Conservation (phyloP, 352 stramenopile species). For the Peronospora farinosa region DNA sequence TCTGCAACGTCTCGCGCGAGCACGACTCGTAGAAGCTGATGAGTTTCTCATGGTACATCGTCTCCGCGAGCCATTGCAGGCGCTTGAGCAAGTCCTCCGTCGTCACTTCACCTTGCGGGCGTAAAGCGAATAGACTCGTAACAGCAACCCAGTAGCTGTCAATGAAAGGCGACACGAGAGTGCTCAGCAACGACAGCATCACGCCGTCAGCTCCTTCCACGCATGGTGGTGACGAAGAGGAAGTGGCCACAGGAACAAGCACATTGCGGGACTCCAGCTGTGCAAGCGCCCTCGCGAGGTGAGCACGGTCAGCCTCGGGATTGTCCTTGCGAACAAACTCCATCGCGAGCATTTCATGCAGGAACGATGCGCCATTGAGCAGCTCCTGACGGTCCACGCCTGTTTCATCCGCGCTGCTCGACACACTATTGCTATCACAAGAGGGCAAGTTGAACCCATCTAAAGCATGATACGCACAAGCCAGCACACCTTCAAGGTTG, state of each 20-base stretch:
- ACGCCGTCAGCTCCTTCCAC: slow-evolving; percentile 23
- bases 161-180: slow-evolving; percentile 81
- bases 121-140: slow-evolving; percentile 64
- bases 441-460: slow-evolving; percentile 33
- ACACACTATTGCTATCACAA: slow-evolving; percentile 9
- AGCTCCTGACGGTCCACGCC: slow-evolving; percentile 47
- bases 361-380: slow-evolving; percentile 55
- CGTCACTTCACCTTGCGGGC: slow-evolving; percentile 40
- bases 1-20: slow-evolving; percentile 77
- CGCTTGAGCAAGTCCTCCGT: slow-evolving; percentile 66
- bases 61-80: slow-evolving; percentile 80
- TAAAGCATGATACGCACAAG: slow-evolving; percentile 67
- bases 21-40: slow-evolving; percentile 85
- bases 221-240: slow-evolving; percentile 7
- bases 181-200: slow-evolving; percentile 65
- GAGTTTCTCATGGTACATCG: slow-evolving; percentile 83
- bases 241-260: slow-evolving; percentile 15
- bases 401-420: slow-evolving; percentile 13
- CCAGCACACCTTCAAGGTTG: slow-evolving; percentile 67
- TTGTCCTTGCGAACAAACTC: slow-evolving; percentile 77
- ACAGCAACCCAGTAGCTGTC: slow-evolving; percentile 83
- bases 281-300: slow-evolving; percentile 41
- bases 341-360: slow-evolving; percentile 72
- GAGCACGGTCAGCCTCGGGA: slow-evolving; percentile 30
- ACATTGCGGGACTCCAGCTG: slow-evolving; percentile 39